Base-by-base conservation (phyloP, 176 grass and related monocot genomes). In the Musa schizocarpa region DNA sequence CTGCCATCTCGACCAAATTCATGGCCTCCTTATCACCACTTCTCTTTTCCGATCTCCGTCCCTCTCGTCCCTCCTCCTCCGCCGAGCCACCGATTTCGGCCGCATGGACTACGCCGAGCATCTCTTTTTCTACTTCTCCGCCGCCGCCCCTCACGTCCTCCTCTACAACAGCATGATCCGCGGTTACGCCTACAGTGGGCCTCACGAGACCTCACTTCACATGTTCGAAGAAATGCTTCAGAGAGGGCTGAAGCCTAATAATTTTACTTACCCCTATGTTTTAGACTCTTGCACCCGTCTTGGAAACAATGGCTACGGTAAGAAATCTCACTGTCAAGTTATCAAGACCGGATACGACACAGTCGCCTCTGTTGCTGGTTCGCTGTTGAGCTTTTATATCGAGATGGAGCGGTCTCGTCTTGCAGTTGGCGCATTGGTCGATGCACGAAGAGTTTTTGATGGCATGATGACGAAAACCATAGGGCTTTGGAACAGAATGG, bases 131-230 rank as follows among this genome's bases (percentile, higher is more conserved):
- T 7, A 13, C 13, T 58, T 24, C 53, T 27, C 53, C 20, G 10
- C 53, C 72, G 65, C 16, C 13, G 61, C 1, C 21, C 71, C 71
- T 9, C 69, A 68, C 12, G 82, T 79, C 53, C 71, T 77, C 13
- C 88, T 89, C 53, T 73, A 76, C 70, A 90, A 90, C 65, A 67
- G 78, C 75, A 79, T 90, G 79, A 86, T 90, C 16, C 70, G 84
- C 1, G 84, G 79, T 0, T 53, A 56, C 7, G 71, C 81, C 1
- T 79, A 84, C 78, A 71, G 79, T 63, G 88, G 81, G 0, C 81
- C 78, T 9, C 59, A 81, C 19, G 23, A 73, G 24, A 52, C 16
- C 56, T 69, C 82, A 57, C 58, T 88, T 0, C 51, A 56, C 3
- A 53, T 90, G 75, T 86, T 90, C 55, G 78, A 73, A 2, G 84